Percentiles rank a stretch among this genome's conserved stretches.
phyloP scores from a whole-genome alignment of 257 asterid species.

The Gardenia jasminoides region DNA sequence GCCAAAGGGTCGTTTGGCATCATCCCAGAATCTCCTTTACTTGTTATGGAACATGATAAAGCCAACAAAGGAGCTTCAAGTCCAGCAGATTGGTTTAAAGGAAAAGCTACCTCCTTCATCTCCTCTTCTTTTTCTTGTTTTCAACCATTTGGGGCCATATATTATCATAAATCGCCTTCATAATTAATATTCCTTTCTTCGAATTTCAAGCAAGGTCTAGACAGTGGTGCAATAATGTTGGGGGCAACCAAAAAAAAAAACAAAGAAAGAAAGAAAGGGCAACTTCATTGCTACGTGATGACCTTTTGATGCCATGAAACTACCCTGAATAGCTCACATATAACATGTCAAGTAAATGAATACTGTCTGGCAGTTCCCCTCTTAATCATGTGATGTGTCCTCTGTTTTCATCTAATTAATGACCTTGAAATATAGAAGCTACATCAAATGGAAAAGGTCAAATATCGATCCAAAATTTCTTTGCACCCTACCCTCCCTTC shows the following conservation, averaged over 20 bases:
- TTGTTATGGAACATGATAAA: conserved; percentile 62
- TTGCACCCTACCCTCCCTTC: not conserved
- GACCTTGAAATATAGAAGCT: no score
- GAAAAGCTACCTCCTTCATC: conserved; percentile 34
- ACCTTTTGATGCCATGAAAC: not conserved
- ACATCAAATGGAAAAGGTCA: not conserved
- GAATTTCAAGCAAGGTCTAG: conserved; percentile 20
- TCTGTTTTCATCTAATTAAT: not conserved
- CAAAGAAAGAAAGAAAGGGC: not conserved
- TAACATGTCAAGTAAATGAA: not conserved
- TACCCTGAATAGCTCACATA: not conserved
- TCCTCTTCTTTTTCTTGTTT: conserved; percentile 29
- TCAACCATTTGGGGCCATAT: conserved; percentile 60
- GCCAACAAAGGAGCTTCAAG: conserved; percentile 50
- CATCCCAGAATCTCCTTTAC: conserved; percentile 92
- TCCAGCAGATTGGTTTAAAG: conserved; percentile 46
- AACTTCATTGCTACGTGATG: not conserved
- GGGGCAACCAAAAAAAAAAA: no score
- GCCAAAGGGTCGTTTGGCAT: conserved; percentile 51
- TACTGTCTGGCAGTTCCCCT: not conserved
- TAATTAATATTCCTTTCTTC: conserved; percentile 32
- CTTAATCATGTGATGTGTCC: not conserved
- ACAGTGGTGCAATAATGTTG: conserved; percentile 4
- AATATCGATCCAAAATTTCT: no score
- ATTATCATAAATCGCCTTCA: conserved; percentile 26